These are phyloP conservation scores for Colletotrichum endophyticum DNA, from an alignment of 2,329 filamentous ascomycete species.

Conservation along the genomic window DNA sequence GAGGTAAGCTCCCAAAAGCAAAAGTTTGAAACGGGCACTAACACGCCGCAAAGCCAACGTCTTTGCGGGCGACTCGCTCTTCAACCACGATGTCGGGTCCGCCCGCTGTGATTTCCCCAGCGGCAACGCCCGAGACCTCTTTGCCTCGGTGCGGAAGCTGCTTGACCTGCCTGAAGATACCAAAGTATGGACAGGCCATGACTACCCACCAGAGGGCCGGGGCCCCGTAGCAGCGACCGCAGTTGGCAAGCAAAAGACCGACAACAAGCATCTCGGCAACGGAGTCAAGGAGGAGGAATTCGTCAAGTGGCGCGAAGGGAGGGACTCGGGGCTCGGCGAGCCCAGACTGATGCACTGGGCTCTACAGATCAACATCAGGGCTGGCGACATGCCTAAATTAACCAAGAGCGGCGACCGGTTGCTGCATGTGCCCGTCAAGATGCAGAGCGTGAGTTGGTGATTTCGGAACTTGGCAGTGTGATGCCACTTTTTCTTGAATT, in stretches of 20 bases:
- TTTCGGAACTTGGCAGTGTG: not conserved
- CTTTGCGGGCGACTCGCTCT: slow-evolving; percentile 53
- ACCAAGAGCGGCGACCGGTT: slow-evolving; percentile 33
- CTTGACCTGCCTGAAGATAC: slow-evolving; percentile 46
- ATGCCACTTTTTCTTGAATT: not conserved
- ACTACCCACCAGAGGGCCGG: slow-evolving; percentile 48
- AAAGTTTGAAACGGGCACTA: not conserved
- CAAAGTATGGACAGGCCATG: slow-evolving; percentile 60
- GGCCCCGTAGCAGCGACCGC: slow-evolving; percentile 44
- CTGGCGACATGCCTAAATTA: slow-evolving; percentile 43
- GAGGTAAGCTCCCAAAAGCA: slow-evolving; percentile 20
- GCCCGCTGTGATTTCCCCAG: slow-evolving; percentile 57
- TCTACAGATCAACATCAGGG: slow-evolving; percentile 58
- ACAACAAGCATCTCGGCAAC: slow-evolving; percentile 54
- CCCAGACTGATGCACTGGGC: slow-evolving; percentile 55
- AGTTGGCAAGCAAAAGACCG: slow-evolving; percentile 47
- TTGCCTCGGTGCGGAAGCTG: slow-evolving; percentile 44
- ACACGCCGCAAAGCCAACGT: slow-evolving; percentile 23
- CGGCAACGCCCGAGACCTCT: slow-evolving; percentile 49
- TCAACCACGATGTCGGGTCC: slow-evolving; percentile 53
- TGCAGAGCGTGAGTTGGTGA: slow-evolving; percentile 56
- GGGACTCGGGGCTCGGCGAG: slow-evolving; percentile 46
- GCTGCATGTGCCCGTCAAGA: slow-evolving; percentile 40
- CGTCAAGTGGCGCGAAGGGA: slow-evolving; percentile 43
- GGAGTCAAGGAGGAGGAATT: slow-evolving; percentile 48